Evolutionary conservation across 2,329 filamentous ascomycete genomes (phyloP), one percentile per base, ranked within the genome.

Genomic region (Ophiostoma ulmi): DNA sequence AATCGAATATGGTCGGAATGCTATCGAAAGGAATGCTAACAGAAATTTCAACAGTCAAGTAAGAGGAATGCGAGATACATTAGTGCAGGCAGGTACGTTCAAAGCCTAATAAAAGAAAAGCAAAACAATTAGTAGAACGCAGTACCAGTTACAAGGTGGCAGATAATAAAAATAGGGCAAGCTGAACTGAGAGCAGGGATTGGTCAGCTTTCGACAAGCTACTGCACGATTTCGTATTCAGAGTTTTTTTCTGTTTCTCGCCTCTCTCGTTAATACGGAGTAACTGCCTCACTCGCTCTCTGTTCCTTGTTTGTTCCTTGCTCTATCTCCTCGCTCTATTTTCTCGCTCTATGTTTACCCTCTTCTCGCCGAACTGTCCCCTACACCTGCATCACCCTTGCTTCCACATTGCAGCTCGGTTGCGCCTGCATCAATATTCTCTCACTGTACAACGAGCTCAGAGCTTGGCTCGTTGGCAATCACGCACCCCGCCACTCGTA

Each of bases 371-470:
- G 52, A 58, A 26, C 13, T 48, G 20, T n/a, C 20, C 52, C 52
- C 52, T 55, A 35, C 26, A 35, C 58, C 14, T 35, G 26, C 58
- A 63, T 35, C 58, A 35, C 58, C 58, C 58, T 63, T 63, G 26
- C 58, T 35, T 63, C 58, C 26, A 31, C 58, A 8, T 20, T 63
- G 26, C 26, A 63, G 58, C 58, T 63, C 52, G 52, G 52, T 31
- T 58, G 52, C 52, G 52, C n/a, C 52, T 58, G 52, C 52, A 58
- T 58, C n/a, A 11, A 55, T 58, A 58, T 58, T 26, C 52, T 26
- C 52, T 26, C 52, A 22, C 8, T 22, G 7, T 55, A 17, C 39
- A 44, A 31, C 31, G 38, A 39, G 41, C 13, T 44, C 17, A 14
- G 41, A 44, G 13, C 14, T 44, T 44, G 38, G 44, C 44, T 48